Base-by-base conservation (phyloP, 2,329 filamentous ascomycete species). In the Calonectria naviculata region DNA sequence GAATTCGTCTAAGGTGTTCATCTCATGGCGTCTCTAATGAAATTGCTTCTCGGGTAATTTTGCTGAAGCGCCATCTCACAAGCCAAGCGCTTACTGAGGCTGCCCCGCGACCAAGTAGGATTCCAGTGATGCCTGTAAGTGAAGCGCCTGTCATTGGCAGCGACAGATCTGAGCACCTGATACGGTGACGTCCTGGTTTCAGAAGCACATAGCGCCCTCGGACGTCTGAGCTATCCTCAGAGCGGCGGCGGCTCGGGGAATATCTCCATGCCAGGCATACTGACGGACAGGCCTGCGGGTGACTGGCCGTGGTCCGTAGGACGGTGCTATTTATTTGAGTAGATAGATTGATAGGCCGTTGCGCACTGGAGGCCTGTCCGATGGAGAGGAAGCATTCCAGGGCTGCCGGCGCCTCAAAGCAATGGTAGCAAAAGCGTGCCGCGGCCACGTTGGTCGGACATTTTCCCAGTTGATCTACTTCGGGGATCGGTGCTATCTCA, bases 71-170 rank as follows among this genome's bases (percentile, higher is more conserved):
- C 62, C 49, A 34, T 52, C 46, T 46, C 47, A 42, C 28, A 41
- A 61, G 54, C 63, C 24, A 17, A 47, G 54, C 63, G 68, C 68
- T 70, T 66, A 56, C 24, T 46, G 63, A 58, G 36, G 68, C 63
- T 70, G 68, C 68, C 68, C 68, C 68, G 62, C 64, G 56, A 70
- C 68, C 64, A 44, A n/a, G 9, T 36, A 34, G 54, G 62, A 70
- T 67, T 70, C 68, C 68, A 63, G 44, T 66, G 44, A 36, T 41
- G n/a, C 34, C 44, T 47, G 24, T 42, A 36, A 46, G 42, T 47
- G 36, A 42, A 61, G 62, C 54, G 44, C 56, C 62, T 13, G 41
- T 54, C 44, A 52, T 46, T 54, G 17, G 62, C 28, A 70, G 56
- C 62, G 31, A 31, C 44, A 31, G 36, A 56, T 28, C 66, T 47